phyloP scores from a whole-genome alignment of 805 yeast species.

The Saturnispora kantuleensis region DNA sequence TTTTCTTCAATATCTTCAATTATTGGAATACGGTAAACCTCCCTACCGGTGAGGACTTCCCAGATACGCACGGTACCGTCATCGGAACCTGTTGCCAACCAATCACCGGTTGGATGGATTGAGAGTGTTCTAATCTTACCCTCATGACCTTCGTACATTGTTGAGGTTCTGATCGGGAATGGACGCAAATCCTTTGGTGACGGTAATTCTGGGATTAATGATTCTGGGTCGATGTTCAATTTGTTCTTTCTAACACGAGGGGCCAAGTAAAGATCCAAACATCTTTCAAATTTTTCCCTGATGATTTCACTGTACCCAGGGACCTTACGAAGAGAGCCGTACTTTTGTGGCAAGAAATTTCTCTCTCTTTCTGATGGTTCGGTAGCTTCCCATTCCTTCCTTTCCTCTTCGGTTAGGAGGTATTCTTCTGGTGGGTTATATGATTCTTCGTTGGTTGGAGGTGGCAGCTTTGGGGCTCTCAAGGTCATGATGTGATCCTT shows the following conservation, averaged over 20 bases:
- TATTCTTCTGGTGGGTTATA: slow-evolving; percentile 98
- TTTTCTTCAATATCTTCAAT: slow-evolving; percentile 39
- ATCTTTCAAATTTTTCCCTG: slow-evolving; percentile 88
- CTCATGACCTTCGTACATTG: slow-evolving; percentile 72
- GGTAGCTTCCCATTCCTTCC: slow-evolving; percentile 52
- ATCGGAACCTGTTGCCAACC: slow-evolving; percentile 97
- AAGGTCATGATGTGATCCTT: slow-evolving; percentile 81
- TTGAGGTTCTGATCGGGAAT: slow-evolving; percentile 87
- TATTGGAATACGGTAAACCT: slow-evolving; percentile 57
- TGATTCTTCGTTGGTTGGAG: slow-evolving; percentile 94
- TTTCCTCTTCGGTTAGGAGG: slow-evolving; percentile 69
- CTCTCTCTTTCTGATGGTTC: slow-evolving; percentile 73
- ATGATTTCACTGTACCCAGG: slow-evolving; percentile 85
- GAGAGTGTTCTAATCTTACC: slow-evolving; percentile 76
- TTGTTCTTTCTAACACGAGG: slow-evolving; percentile 91
- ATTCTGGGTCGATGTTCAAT: slow-evolving; percentile 90
- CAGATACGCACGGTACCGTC: slow-evolving; percentile 94
- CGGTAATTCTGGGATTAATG: slow-evolving; percentile 90
- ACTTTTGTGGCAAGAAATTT: slow-evolving; percentile 77
- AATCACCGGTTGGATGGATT: slow-evolving; percentile 81
- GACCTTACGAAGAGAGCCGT: slow-evolving; percentile 72
- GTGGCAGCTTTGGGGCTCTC: slow-evolving; percentile 91
- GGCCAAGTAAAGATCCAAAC: slow-evolving; percentile 87
- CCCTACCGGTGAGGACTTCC: slow-evolving; percentile 94
- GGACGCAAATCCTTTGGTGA: slow-evolving; percentile 95